A percentile compares a stretch with the other conserved stretches of the same genome.
Conservation (phyloP, 495 filamentous ascomycete genomes). For the Lindgomyces ingoldianus region DNA sequence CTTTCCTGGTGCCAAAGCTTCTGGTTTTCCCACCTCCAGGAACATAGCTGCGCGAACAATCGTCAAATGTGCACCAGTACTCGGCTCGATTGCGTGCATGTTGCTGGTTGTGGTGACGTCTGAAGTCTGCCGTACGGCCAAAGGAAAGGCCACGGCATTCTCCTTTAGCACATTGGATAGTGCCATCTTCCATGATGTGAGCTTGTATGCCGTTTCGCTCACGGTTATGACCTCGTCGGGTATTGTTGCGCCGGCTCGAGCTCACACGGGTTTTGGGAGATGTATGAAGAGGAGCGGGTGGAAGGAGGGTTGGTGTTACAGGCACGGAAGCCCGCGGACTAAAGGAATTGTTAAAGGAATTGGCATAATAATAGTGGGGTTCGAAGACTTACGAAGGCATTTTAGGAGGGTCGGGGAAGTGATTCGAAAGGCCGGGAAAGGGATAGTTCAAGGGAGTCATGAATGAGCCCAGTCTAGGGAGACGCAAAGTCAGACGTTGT, state of each 20-base stretch:
- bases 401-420: not conserved
- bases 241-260: not conserved
- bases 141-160: slow-evolving; percentile 2
- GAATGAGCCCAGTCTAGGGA: not conserved
- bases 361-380: no score
- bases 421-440: no score
- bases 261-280: not conserved
- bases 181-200: slow-evolving; percentile 3
- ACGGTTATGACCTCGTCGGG: not conserved
- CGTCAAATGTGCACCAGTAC: not conserved
- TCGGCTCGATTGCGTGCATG: slow-evolving; percentile 1
- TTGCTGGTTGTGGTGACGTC: slow-evolving; percentile 1
- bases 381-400: not conserved
- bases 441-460: no score
- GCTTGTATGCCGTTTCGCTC: not conserved
- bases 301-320: not conserved
- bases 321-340: not conserved
- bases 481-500: not conserved
- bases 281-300: not conserved
- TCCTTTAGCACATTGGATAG: not conserved
- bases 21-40: not conserved
- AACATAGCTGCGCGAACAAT: slow-evolving; percentile 2
- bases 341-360: no score
- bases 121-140: slow-evolving; percentile 14
- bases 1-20: slow-evolving; percentile 20